Evolutionary conservation across 176 grass and related monocot species (phyloP).

Genomic region (Saccharum spontaneum): DNA sequence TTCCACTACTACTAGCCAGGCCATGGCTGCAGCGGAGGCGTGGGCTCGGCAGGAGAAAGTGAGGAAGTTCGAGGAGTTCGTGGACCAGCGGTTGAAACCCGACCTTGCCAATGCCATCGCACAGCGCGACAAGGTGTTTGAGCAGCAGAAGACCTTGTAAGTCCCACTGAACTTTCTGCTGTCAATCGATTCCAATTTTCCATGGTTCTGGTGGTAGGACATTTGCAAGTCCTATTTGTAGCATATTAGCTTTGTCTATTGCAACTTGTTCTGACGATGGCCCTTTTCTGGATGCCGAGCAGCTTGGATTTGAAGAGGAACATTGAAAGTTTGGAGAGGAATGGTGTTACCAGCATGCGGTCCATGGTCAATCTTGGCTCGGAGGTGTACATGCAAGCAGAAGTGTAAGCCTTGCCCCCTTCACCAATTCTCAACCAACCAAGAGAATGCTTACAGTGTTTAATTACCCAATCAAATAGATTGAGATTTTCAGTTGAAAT

Average conservation of each 20-base stretch:
- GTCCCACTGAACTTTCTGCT: conserved; percentile 11
- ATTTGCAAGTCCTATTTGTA: background rate
- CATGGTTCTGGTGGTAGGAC: background rate
- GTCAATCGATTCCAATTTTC: background rate
- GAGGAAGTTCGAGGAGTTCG: conserved; percentile 71
- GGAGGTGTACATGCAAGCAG: conserved; percentile 89
- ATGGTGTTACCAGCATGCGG: conserved; percentile 66
- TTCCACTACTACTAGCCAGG: background rate
- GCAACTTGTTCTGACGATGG: background rate
- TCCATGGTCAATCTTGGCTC: conserved; percentile 95
- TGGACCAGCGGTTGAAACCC: conserved; percentile 73
- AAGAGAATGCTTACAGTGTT: background rate
- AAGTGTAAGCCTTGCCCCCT: conserved; percentile 64
- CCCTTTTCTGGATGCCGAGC: background rate
- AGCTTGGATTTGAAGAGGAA: conserved; percentile 92
- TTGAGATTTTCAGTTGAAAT: background rate
- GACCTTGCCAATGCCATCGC: conserved; percentile 69
- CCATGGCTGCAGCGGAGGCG: conserved; percentile 26
- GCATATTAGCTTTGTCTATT: background rate
- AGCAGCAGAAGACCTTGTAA: conserved; percentile 94
- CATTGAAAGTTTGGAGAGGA: conserved; percentile 85
- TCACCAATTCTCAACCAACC: background rate
- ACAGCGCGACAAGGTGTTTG: conserved; percentile 72
- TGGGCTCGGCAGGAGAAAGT: conserved; percentile 60
- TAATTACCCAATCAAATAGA: background rate